Evolutionary conservation across 2,329 filamentous ascomycete genomes (phyloP), one percentile per base, ranked within the genome.

Genomic region (Scedosporium apiospermum): DNA sequence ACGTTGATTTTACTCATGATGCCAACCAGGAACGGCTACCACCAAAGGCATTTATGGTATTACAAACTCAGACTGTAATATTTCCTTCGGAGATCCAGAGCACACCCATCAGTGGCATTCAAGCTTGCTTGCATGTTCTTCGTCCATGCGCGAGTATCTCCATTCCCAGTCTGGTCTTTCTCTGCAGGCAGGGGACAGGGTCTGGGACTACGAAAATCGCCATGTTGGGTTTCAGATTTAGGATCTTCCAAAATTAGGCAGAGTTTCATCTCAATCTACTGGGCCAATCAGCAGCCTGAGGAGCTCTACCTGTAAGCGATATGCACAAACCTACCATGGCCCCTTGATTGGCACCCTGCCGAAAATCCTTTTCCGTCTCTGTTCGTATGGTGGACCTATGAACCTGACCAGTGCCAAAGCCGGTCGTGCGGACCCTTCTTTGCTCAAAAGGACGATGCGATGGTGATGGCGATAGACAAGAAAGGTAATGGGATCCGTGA

Each of bases 161-260:
- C 14, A 46, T 46, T 46, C 44, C 44, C 44, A 46, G 18, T 21
- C 44, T 12, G 44, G 16, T 21, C 44, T 46, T 21, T 21, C 6
- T 14, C 51, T 10, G 21, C 23, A 26, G 7, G 18, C 51, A 30
- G 18, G 21, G 51, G 23, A 23, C 12, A 23, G 51, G n/a, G 6
- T 55, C 51, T 9, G 23, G 12, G 12, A 49, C 21, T 27, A 18
- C 23, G 51, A 55, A 55, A 55, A 30, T 30, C 58, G 14, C 42
- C 26, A 51, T 27, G 41, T 26, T 27, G 51, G 21, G 51, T 60
- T 60, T 60, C 58, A 60, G 58, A 60, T 60, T 27, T 30, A 27
- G 34, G 18, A 34, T 49, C 23, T 27, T 51, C 58, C 58, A 49
- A 60, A 51, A 60, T 51, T 60, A 49, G 58, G 6, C 58, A 30